phyloP scores from a whole-genome alignment of 805 yeast species.

The Ogataea pini region DNA sequence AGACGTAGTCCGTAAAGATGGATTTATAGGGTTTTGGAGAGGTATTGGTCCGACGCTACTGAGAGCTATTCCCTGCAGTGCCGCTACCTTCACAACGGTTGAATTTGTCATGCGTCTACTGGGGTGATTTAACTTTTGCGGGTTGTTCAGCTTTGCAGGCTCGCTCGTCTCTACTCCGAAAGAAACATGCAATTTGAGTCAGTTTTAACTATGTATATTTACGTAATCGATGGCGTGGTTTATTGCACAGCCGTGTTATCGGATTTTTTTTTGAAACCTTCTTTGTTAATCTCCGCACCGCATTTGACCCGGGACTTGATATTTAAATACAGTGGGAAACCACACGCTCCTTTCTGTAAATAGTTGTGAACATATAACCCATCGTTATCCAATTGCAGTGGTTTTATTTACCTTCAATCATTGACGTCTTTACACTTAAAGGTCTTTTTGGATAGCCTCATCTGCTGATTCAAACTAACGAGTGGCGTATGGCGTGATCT shows the following conservation, averaged over 20 bases:
- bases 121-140: constrained; percentile 44
- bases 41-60: constrained; percentile 60
- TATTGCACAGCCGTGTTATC: neutral
- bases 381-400: no score
- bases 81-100: constrained; percentile 77
- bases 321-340: neutral
- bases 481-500: neutral
- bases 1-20: constrained; percentile 44
- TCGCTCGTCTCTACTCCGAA: no score
- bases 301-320: neutral
- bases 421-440: no score
- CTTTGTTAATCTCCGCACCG: neutral
- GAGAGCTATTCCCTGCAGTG: constrained; percentile 66
- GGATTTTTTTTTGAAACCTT: neutral
- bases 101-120: constrained; percentile 62
- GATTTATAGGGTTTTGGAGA: constrained; percentile 58
- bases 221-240: constrained; percentile 1
- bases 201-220: no score
- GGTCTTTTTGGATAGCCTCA: no score
- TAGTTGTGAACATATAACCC: no score
- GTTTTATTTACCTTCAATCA: no score
- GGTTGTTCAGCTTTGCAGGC: no score
- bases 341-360: no score
- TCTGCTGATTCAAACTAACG: neutral
- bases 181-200: no score